Evolutionary conservation across 805 yeast species (phyloP).

Genomic region (Candida manassasensis): DNA sequence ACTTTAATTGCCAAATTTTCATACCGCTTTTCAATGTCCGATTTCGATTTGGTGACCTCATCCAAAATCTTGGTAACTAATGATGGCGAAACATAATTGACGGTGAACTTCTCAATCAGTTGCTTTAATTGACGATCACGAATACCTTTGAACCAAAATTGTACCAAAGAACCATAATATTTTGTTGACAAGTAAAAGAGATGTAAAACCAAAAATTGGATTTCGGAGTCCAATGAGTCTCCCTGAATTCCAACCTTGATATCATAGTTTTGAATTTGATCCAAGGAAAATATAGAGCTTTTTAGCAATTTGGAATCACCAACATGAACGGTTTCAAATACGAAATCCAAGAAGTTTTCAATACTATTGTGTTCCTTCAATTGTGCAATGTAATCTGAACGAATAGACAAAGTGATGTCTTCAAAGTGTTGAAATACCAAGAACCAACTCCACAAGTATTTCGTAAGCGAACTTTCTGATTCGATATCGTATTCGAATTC

Average conservation of each 20-base stretch:
- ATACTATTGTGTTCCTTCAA: constrained; percentile 45
- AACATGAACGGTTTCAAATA: constrained; percentile 50
- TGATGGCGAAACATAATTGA: constrained; percentile 57
- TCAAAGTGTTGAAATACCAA: constrained; percentile 58
- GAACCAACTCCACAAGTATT: constrained; percentile 66
- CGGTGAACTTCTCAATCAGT: constrained; percentile 59
- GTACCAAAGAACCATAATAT: constrained; percentile 52
- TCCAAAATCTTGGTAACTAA: constrained; percentile 55
- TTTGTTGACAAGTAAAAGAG: constrained; percentile 47
- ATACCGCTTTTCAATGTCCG: constrained; percentile 26
- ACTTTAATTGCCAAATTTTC: constrained; percentile 56
- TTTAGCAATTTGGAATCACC: constrained; percentile 11
- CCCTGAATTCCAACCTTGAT: constrained; percentile 17
- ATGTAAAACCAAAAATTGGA: constrained; percentile 37
- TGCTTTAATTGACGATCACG: constrained; percentile 62
- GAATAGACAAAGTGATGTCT: constrained; percentile 59
- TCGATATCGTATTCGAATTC: constrained; percentile 13
- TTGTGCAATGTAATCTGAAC: constrained; percentile 56
- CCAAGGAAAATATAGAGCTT: constrained; percentile 6
- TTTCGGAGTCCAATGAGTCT: constrained; percentile 11
- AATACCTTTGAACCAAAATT: constrained; percentile 66
- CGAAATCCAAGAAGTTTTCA: constrained; percentile 45
- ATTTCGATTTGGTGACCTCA: constrained; percentile 42
- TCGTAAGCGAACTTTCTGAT: constrained; percentile 17
- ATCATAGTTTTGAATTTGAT: constrained; percentile 18